Evolutionary conservation across 2,329 filamentous ascomycete species (phyloP).

Genomic region (Sporothrix pseudoabietina): DNA sequence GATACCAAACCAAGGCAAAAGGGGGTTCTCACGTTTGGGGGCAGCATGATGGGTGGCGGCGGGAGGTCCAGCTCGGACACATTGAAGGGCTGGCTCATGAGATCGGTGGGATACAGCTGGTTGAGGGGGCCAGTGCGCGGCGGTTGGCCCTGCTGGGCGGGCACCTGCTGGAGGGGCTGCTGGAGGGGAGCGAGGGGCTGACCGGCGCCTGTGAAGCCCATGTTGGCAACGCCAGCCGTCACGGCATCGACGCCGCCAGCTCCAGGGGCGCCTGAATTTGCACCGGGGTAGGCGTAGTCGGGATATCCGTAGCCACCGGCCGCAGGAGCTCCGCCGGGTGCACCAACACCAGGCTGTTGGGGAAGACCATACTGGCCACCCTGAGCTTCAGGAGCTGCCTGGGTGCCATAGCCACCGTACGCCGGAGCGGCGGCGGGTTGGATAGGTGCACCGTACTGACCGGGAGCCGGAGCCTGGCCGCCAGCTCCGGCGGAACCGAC

Average conservation of each 20-base stretch:
- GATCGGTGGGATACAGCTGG: slow-evolving; percentile 87
- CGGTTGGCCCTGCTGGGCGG: slow-evolving; percentile 54
- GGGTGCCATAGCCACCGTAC: slow-evolving; percentile 64
- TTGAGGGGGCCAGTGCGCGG: slow-evolving; percentile 64
- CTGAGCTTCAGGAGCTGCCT: slow-evolving; percentile 48
- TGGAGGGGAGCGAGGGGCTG: slow-evolving; percentile 45
- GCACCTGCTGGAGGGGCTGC: slow-evolving; percentile 54
- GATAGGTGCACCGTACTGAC: slow-evolving; percentile 52
- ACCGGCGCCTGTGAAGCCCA: slow-evolving; percentile 74
- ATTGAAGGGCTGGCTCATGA: slow-evolving; percentile 91
- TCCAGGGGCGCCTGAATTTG: slow-evolving; percentile 42
- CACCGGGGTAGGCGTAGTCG: slow-evolving; percentile 62
- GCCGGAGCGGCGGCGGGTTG: slow-evolving; percentile 47
- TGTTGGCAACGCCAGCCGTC: slow-evolving; percentile 81
- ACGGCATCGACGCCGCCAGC: slow-evolving; percentile 67
- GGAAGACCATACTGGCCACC: slow-evolving; percentile 48
- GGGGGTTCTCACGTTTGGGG: slow-evolving; percentile 74
- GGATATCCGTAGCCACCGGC: slow-evolving; percentile 69
- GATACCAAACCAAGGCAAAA: neutral
- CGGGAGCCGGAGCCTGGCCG: slow-evolving; percentile 48
- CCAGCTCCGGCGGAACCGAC: slow-evolving; percentile 77
- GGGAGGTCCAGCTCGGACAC: slow-evolving; percentile 89
- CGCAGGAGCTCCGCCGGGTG: slow-evolving; percentile 46
- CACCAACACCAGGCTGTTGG: slow-evolving; percentile 44
- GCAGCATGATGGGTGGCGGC: slow-evolving; percentile 86